Evolutionary conservation across 2,329 filamentous ascomycete genomes (phyloP).

Genomic region (Teratosphaeria zuluensis): DNA sequence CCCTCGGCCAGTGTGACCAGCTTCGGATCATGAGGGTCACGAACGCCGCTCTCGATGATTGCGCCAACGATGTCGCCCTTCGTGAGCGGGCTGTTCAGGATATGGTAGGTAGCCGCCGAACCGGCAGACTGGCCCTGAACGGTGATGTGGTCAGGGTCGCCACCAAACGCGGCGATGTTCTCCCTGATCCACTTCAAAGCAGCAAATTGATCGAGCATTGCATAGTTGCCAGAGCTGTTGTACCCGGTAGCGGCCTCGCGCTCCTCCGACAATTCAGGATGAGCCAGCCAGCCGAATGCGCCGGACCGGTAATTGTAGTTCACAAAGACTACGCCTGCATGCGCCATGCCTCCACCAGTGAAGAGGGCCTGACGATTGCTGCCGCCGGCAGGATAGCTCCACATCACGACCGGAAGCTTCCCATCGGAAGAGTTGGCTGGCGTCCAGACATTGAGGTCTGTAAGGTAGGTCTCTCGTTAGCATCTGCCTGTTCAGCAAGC

Average conservation of each 20-base stretch:
- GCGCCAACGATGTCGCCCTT: not conserved
- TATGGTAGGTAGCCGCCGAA: not conserved
- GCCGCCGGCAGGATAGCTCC: slow-evolving; percentile 9
- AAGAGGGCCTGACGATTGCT: not conserved
- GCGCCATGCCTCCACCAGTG: not conserved
- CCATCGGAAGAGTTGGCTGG: not conserved
- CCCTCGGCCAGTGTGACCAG: not conserved
- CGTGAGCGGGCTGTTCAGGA: not conserved
- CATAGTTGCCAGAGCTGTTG: slow-evolving; percentile 45
- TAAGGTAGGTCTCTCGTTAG: not conserved
- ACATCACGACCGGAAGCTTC: slow-evolving; percentile 1
- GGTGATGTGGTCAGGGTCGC: slow-evolving; percentile 37
- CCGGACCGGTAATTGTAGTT: slow-evolving; percentile 52
- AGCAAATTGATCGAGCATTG: slow-evolving; percentile 42
- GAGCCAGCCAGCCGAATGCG: slow-evolving; percentile 49
- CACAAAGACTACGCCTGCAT: slow-evolving; percentile 23
- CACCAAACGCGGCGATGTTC: slow-evolving; percentile 40
- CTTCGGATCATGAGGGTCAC: not conserved
- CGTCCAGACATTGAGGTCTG: not conserved
- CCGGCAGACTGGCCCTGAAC: slow-evolving; percentile 40
- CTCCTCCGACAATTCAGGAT: slow-evolving; percentile 33
- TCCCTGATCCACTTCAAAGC: slow-evolving; percentile 40
- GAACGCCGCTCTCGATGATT: not conserved
- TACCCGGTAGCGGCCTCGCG: slow-evolving; percentile 32
- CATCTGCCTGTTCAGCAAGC: not conserved